Conservation (phyloP, 495 filamentous ascomycete genomes). For the Aspergillus ostianus region DNA sequence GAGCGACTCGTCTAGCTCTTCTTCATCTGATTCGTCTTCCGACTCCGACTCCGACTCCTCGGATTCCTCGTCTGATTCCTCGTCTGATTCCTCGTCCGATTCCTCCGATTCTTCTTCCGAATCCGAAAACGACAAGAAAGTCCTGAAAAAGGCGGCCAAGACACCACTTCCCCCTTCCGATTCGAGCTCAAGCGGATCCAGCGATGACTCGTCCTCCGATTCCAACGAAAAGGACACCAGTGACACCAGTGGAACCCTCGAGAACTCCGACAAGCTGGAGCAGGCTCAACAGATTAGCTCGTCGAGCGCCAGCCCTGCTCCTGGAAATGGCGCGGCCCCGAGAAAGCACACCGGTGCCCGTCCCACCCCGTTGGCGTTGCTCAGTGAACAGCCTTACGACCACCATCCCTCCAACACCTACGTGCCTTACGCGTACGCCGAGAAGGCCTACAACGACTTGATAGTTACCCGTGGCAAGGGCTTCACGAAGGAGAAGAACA, state of each 20-base stretch:
- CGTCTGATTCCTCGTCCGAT: constrained; percentile 26
- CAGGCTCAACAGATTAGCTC: constrained; percentile 30
- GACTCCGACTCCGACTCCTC: constrained; percentile 23
- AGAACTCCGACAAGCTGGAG: constrained; percentile 34
- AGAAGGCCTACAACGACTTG: constrained; percentile 81
- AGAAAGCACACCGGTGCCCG: constrained; percentile 52
- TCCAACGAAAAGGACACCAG: constrained; percentile 26
- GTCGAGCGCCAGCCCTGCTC: constrained; percentile 44
- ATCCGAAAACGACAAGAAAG: constrained; percentile 36
- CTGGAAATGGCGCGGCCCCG: constrained; percentile 40
- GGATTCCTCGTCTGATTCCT: constrained; percentile 9
- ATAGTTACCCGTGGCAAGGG: constrained; percentile 91
- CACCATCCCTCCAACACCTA: constrained; percentile 69
- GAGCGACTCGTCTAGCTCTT: constrained; percentile 33
- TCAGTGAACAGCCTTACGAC: constrained; percentile 44
- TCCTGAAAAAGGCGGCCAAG: constrained; percentile 50
- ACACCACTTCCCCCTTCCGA: constrained; percentile 51
- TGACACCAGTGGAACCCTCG: constrained; percentile 33
- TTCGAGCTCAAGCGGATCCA: constrained; percentile 29
- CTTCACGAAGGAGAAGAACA: constrained; percentile 99
- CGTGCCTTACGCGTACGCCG: constrained; percentile 80
- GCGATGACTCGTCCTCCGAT: constrained; percentile 23
- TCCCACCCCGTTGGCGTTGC: constrained; percentile 44
- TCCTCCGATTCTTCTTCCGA: constrained; percentile 40
- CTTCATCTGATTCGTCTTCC: constrained; percentile 16